These are phyloP conservation scores for Lipomyces lipofer DNA, from an alignment of 805 yeast species.

Conservation along the genomic window DNA sequence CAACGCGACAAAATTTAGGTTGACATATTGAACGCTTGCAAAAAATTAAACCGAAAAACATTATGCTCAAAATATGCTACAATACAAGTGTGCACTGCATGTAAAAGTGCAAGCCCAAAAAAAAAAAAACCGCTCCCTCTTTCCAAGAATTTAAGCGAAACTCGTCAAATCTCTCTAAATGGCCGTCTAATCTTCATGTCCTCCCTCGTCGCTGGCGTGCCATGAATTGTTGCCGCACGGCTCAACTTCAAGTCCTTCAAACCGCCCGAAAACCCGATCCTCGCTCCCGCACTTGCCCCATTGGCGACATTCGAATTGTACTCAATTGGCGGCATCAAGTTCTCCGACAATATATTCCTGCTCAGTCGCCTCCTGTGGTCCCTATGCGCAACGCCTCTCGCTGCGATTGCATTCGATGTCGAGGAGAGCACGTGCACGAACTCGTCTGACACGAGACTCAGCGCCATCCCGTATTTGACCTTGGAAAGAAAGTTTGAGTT, in stretches of 20 bases:
- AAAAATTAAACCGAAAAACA: too few relatives aligned
- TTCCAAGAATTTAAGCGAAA: neutral
- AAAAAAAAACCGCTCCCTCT: neutral
- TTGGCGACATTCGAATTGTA: slow-evolving; percentile 2
- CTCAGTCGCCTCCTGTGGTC: slow-evolving; percentile 21
- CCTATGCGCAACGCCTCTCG: slow-evolving; percentile 12
- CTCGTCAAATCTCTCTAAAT: slow-evolving; percentile 1
- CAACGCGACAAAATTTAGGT: too few relatives aligned
- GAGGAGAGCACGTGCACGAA: slow-evolving; percentile 15
- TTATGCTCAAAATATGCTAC: too few relatives aligned
- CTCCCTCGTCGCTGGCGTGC: slow-evolving; percentile 4
- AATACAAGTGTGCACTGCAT: too few relatives aligned
- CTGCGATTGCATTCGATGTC: slow-evolving; percentile 3
- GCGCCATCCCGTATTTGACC: slow-evolving; percentile 23
- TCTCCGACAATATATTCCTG: slow-evolving; percentile 10
- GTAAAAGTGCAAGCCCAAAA: too few relatives aligned
- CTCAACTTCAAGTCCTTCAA: slow-evolving; percentile 20
- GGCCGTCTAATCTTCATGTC: neutral
- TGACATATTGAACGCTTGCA: too few relatives aligned
- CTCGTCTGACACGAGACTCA: slow-evolving; percentile 23
- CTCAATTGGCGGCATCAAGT: slow-evolving; percentile 23
- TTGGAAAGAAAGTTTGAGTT: slow-evolving; percentile 20
- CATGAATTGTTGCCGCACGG: slow-evolving; percentile 20
- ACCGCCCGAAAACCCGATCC: slow-evolving; percentile 8
- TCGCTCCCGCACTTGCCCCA: neutral